These are phyloP conservation scores for Tricholoma furcatifolium DNA, from an alignment of 768 basidiomycete species.

Conservation along the genomic window DNA sequence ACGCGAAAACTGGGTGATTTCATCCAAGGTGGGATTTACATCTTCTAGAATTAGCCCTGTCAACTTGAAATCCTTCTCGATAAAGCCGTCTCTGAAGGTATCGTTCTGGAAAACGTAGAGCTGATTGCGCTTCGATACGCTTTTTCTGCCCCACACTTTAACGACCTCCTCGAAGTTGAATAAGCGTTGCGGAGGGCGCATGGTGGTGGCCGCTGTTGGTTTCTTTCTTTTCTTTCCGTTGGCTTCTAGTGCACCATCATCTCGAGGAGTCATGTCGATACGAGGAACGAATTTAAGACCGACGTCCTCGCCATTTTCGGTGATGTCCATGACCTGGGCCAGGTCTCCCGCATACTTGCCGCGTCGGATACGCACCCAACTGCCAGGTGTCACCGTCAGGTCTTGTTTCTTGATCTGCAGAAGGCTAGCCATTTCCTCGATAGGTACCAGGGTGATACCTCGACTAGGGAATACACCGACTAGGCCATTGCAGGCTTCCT, in stretches of 20 bases:
- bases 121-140: slow-evolving; percentile 71
- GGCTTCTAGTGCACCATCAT: slow-evolving; percentile 61
- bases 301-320: slow-evolving; percentile 90
- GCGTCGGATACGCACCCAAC: slow-evolving; percentile 93
- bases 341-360: slow-evolving; percentile 95
- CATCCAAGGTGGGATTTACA: slow-evolving; percentile 93
- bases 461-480: slow-evolving; percentile 89
- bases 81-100: slow-evolving; percentile 91
- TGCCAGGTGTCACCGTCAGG: slow-evolving; percentile 76
- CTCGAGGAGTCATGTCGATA: slow-evolving; percentile 91
- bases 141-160: slow-evolving; percentile 79
- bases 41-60: slow-evolving; percentile 78
- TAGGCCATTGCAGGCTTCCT: slow-evolving; percentile 82
- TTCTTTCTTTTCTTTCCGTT: slow-evolving; percentile 79
- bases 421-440: slow-evolving; percentile 97
- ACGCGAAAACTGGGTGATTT: slow-evolving; percentile 87
- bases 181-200: slow-evolving; percentile 86
- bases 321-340: slow-evolving; percentile 92
- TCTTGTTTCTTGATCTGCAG: slow-evolving; percentile 96
- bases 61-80: slow-evolving; percentile 93
- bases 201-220: slow-evolving; percentile 44
- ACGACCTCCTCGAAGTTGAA: slow-evolving; percentile 94
- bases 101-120: slow-evolving; percentile 89
- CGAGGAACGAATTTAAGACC: slow-evolving; percentile 95
- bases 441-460: slow-evolving; percentile 83